Conservation (phyloP, 129 eudicot genomes). For the Pittosporum tobira region DNA sequence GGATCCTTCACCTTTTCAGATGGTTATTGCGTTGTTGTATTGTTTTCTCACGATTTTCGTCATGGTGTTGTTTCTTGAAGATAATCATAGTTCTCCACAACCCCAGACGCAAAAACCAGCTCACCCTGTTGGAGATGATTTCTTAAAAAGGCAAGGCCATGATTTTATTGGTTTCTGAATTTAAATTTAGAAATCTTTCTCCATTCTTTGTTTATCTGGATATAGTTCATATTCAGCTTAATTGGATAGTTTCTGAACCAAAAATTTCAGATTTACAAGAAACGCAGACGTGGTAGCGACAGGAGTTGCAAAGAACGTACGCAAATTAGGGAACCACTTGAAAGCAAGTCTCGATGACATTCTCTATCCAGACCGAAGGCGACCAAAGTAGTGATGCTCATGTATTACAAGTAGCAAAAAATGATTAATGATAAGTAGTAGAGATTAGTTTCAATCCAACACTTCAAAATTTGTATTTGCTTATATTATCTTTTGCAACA, state of each 20-base stretch:
- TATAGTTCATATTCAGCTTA: background rate
- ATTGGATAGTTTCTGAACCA: background rate
- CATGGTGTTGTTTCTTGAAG: slow-evolving; percentile 27
- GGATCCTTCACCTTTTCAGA: background rate
- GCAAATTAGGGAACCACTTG: slow-evolving; percentile 65
- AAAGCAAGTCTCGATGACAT: slow-evolving; percentile 73
- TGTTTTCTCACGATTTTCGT: background rate
- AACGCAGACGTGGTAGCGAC: slow-evolving; percentile 81
- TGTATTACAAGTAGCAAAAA: background rate
- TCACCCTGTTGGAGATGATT: slow-evolving; percentile 57
- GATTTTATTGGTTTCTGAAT: slow-evolving; percentile 3
- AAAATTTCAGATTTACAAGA: slow-evolving; percentile 58
- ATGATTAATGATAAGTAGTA: background rate
- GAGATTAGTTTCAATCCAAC: background rate
- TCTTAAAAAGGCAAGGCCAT: slow-evolving; percentile 67
- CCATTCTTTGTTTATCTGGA: background rate
- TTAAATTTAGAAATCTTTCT: background rate
- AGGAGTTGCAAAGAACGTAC: slow-evolving; percentile 73
- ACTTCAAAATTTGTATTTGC: background rate
- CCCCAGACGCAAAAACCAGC: slow-evolving; percentile 63
- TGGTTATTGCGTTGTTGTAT: background rate
- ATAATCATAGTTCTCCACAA: slow-evolving; percentile 50
- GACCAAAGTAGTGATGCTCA: slow-evolving; percentile 52
- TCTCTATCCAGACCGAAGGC: slow-evolving; percentile 62
- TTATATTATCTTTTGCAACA: background rate